phyloP scores from a whole-genome alignment of 495 filamentous ascomycete genomes.

The Hyaloscypha finlandica region DNA sequence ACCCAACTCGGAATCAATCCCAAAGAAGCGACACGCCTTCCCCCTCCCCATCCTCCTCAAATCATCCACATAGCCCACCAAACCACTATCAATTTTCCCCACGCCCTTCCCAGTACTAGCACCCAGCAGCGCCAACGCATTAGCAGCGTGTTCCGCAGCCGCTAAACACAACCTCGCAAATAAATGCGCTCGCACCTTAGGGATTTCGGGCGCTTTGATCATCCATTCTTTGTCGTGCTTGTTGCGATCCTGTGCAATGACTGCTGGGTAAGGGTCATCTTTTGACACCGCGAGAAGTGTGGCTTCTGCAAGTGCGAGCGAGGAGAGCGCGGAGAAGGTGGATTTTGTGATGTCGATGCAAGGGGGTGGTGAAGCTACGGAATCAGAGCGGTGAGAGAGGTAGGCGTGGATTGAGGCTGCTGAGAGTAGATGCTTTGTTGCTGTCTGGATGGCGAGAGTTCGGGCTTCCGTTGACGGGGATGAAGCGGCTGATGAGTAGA shows the following conservation, averaged over 20 bases:
- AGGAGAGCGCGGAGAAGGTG: conserved; percentile 68
- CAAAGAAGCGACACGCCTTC: conserved; percentile 87
- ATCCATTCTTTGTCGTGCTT: conserved; percentile 88
- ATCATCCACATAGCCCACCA: conserved; percentile 73
- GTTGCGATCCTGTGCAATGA: conserved; percentile 74
- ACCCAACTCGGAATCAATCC: conserved; percentile 80
- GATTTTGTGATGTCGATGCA: conserved; percentile 64
- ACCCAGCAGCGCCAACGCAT: conserved; percentile 56
- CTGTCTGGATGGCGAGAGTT: conserved; percentile 67
- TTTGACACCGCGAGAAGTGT: conserved; percentile 88
- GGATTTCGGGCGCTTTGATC: conserved; percentile 81
- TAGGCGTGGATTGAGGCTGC: conserved; percentile 78
- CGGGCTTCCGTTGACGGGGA: conserved; percentile 67
- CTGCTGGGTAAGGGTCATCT: conserved; percentile 87
- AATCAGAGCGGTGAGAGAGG: conserved; percentile 49
- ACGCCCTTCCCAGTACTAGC: conserved; percentile 32
- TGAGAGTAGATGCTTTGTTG: conserved; percentile 75
- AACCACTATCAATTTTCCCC: conserved; percentile 58
- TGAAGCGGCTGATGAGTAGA: conserved; percentile 52
- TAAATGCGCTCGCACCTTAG: conserved; percentile 82
- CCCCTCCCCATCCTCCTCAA: conserved; percentile 71
- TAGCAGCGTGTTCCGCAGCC: conserved; percentile 64
- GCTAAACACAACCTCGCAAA: conserved; percentile 88
- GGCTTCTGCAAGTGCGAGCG: conserved; percentile 80
- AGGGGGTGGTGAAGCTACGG: conserved; percentile 34